Evolutionary conservation across 345 rosid species (phyloP), one percentile per base, ranked within the genome.

Genomic region (Combretum micranthum): DNA sequence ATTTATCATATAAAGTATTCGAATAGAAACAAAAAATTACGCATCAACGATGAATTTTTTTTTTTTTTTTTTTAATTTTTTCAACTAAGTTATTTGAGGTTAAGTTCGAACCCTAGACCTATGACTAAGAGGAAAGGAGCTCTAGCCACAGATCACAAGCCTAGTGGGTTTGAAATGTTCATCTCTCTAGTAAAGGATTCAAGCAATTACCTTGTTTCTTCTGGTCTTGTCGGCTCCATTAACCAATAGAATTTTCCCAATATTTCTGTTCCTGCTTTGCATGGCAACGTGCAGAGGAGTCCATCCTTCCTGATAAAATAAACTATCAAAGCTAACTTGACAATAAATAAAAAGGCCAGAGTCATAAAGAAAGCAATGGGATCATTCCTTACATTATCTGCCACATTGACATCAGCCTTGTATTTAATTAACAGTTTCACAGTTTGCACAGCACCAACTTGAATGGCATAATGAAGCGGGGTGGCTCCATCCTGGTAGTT

Each of bases 201-300:
- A n/a, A 18, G 44, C 42, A 18, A 18, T 66, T 62, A 93, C 99
- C 87, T 77, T 82, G 64, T 66, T 88, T 85, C 81, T 79, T 77
- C 90, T 81, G 45, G 84, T 86, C 71, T 74, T 84, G 65, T 93
- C 97, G 43, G 96, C 94, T n/a, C n/a, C 94, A 75, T 76, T 81
- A 50, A 78, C 73, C 65, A 88, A 65, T 70, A 93, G 64, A 72
- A 86, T 63, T 76, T 93, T 93, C 15, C 78, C 75, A 69, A 86
- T 77, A 63, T 83, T 77, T 60, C 95, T 74, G 51, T 82, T 88
- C 62, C 98, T 81, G 71, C 86, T 84, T 70, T 88, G 97, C 17
- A 86, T 83, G 22, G 95, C 95, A 39, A 92, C 69, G 52, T 88
- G 98, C 79, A 92, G 67, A 3, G 95, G 95, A 64, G 95, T 92